Evolutionary conservation across 164 flowering plant genomes (phyloP).

Genomic region (Houttuynia cordata): DNA sequence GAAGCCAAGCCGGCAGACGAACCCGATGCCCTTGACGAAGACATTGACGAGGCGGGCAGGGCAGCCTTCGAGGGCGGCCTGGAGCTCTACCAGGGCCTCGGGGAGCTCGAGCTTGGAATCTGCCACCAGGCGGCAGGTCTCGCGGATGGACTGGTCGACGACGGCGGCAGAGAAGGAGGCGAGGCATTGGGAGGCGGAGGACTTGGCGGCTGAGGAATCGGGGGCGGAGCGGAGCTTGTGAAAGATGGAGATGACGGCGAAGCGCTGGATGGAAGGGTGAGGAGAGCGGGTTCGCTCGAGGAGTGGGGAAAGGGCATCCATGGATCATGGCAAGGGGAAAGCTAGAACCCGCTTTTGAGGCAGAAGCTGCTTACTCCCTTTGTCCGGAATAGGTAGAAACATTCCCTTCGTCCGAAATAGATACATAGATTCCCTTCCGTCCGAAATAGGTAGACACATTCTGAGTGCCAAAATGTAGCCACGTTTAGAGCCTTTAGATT

Average conservation of each 20-base stretch:
- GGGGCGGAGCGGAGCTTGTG: constrained; percentile 62
- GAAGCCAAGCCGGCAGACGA: constrained; percentile 46
- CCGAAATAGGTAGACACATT: no score
- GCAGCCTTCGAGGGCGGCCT: constrained; percentile 66
- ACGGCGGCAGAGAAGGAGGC: constrained; percentile 46
- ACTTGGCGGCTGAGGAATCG: constrained; percentile 22
- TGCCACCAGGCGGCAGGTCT: constrained; percentile 63
- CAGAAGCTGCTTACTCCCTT: no score
- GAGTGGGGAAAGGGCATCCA: constrained; percentile 58
- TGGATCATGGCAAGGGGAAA: constrained; percentile 2
- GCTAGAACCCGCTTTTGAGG: no score
- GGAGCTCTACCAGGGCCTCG: constrained; percentile 61
- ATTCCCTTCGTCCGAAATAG: no score
- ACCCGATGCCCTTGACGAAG: constrained; percentile 63
- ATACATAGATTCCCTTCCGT: no score
- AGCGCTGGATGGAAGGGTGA: constrained; percentile 74
- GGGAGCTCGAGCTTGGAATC: constrained; percentile 33
- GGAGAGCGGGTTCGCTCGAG: constrained; percentile 52
- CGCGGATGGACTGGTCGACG: constrained; percentile 76
- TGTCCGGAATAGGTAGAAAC: no score
- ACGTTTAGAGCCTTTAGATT: no score
- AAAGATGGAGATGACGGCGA: constrained; percentile 74
- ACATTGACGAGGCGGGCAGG: constrained; percentile 31
- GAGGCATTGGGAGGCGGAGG: constrained; percentile 62
- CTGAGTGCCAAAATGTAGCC: no score